These are phyloP conservation scores for Globisporangium spiculum DNA, from an alignment of 352 stramenopile genomes.

Conservation along the genomic window DNA sequence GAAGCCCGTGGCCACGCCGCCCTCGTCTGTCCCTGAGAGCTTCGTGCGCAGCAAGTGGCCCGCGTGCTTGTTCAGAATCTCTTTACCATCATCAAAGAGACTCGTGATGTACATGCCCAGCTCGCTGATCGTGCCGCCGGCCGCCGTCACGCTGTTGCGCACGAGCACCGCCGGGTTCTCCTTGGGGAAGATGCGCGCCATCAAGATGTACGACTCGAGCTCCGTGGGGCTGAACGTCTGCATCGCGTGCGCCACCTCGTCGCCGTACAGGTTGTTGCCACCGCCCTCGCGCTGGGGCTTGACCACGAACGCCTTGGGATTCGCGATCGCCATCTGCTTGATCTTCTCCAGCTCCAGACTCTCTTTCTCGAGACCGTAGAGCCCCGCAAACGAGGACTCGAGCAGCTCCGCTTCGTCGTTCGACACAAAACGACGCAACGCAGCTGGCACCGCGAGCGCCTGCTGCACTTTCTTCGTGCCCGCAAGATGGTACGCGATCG, in stretches of 20 bases:
- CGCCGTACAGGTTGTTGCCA: constrained; percentile 97
- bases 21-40: constrained; percentile 93
- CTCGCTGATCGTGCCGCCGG: constrained; percentile 91
- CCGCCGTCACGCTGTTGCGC: constrained; percentile 65
- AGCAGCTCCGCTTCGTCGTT: constrained; percentile 66
- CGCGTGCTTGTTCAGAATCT: constrained; percentile 92
- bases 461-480: constrained; percentile 99
- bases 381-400: constrained; percentile 91
- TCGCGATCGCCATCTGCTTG: constrained; percentile 67
- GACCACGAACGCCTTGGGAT: constrained; percentile 89
- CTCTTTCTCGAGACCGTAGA: constrained; percentile 93
- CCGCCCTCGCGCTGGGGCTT: constrained; percentile 98
- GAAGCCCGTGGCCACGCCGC: constrained; percentile 94
- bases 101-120: constrained; percentile 94
- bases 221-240: constrained; percentile 65
- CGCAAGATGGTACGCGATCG: constrained; percentile 95
- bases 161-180: constrained; percentile 75
- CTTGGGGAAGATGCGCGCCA: constrained; percentile 95
- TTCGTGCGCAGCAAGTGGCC: constrained; percentile 97
- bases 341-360: constrained; percentile 53
- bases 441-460: constrained; percentile 80
- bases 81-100: constrained; percentile 70
- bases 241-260: constrained; percentile 88
- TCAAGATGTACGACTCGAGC: constrained; percentile 93
- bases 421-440: constrained; percentile 90